phyloP scores from a whole-genome alignment of 108 stramenopile genomes.

The Cylindrotheca closterium region DNA sequence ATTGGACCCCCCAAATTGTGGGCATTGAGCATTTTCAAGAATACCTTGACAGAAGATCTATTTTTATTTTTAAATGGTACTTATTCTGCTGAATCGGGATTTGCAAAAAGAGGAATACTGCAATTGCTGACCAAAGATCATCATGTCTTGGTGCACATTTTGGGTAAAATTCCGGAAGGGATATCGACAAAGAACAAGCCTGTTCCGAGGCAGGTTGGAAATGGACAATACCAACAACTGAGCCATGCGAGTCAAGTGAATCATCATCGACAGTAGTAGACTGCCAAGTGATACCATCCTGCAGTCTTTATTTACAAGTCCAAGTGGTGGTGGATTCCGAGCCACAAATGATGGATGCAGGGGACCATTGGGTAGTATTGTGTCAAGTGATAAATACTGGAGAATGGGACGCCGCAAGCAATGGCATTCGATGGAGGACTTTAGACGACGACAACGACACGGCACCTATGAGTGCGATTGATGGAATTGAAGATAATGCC shows the following conservation, averaged over 20 bases:
- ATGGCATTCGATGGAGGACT: conserved; percentile 3
- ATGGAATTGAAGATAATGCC: conserved; percentile 42
- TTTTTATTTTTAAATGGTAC: too few species aligned
- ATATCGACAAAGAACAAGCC: conserved; percentile 35
- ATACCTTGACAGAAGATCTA: conserved; percentile 44
- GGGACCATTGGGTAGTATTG: conserved; percentile 64
- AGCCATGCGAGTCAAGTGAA: too few species aligned
- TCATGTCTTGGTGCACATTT: conserved; percentile 44
- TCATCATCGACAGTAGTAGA: background rate
- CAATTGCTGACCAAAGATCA: conserved; percentile 52
- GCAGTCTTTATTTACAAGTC: conserved; percentile 51
- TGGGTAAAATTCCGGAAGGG: conserved; percentile 52
- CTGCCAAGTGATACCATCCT: conserved; percentile 53
- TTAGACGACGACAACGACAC: background rate
- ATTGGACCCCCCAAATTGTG: conserved; percentile 54
- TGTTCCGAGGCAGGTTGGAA: conserved; percentile 35
- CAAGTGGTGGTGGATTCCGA: too few species aligned
- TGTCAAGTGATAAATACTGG: conserved; percentile 48
- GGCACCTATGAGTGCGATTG: conserved; percentile 22
- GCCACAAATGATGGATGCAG: conserved; percentile 39
- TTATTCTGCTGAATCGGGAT: too few species aligned
- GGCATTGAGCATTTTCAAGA: conserved; percentile 53
- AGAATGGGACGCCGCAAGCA: conserved; percentile 37
- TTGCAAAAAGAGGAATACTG: conserved; percentile 52
- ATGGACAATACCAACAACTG: too few species aligned